These are phyloP conservation scores for Scenedesmus sp. DNA, from an alignment of 163 green algal genomes.

Conservation along the genomic window DNA sequence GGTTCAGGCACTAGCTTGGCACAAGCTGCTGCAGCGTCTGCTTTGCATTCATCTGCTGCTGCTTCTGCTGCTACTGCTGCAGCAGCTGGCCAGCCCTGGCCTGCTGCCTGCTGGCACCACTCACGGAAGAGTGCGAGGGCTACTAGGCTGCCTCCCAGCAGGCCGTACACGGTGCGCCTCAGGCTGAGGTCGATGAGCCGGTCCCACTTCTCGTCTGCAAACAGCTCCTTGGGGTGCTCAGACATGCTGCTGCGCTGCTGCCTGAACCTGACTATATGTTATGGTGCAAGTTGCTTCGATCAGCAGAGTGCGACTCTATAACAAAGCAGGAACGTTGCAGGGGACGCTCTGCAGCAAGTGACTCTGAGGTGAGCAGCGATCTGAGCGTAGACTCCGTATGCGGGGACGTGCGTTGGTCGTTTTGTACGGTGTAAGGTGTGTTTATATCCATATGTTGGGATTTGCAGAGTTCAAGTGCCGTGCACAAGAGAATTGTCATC, in stretches of 20 bases:
- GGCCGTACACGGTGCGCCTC: slow-evolving; percentile 36
- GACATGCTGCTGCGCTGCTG: not conserved
- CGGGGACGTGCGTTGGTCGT: no score
- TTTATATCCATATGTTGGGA: no score
- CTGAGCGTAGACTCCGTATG: not conserved
- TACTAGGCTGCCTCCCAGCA: slow-evolving; percentile 29
- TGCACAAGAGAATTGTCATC: no score
- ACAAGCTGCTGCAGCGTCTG: not conserved
- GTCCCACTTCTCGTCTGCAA: slow-evolving; percentile 56
- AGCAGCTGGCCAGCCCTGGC: not conserved
- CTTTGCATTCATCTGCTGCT: not conserved
- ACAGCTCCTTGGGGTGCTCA: slow-evolving; percentile 51
- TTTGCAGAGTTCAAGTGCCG: no score
- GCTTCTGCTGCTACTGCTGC: not conserved
- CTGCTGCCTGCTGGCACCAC: not conserved
- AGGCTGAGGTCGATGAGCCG: slow-evolving; percentile 49
- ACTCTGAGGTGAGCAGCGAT: not conserved
- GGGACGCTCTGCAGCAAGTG: not conserved
- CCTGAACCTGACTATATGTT: not conserved
- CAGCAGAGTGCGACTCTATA: not conserved
- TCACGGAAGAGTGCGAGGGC: slow-evolving; percentile 47
- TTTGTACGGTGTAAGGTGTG: no score
- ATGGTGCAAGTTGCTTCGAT: not conserved
- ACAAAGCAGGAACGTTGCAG: not conserved
- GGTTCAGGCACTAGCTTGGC: no score